Base-by-base conservation (phyloP, 2,329 filamentous ascomycete genomes). In the Penicillium vulpinum region DNA sequence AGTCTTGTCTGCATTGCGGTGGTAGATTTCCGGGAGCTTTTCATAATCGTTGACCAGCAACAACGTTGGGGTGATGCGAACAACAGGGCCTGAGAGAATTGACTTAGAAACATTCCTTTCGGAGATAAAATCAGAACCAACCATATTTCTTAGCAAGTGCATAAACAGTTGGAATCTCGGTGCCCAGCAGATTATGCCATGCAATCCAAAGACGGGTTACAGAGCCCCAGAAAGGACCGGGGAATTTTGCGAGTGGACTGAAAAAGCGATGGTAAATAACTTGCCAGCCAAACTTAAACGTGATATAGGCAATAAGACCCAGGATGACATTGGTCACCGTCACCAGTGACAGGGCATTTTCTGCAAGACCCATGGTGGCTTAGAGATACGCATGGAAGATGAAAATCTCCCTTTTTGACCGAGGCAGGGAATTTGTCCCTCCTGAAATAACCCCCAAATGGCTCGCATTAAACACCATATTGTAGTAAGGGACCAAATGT, bases 21-120 rank as follows among this genome's bases (percentile, higher is more conserved):
- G 75, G 70, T 86, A 87, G 26, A 87, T 80, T 15, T 78, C 75
- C 0, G 83, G 83, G 2, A 86, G 75, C 64, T 82, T 80, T 1
- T 75, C 80, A 0, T 83, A 77, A 62, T 83, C 81, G 64, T 70
- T 79, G 54, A 84, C 79, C 5, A 83, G 71, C 21, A 85, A 75
- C 62, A 84, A 73, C 0, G 80, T 82, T 0, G 81, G 82, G 5
- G 79, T 80, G 56, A 84, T 77, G 21, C 81, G 78, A 39, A 85
- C 73, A 16, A 84, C 78, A 0, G 80, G 81, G 18, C 81, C 81
- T 82, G 44, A 28, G 4, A 33, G n/a, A 16, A 31, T 33, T 24
- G 13, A 22, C 13, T 36, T 35, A 55, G 16, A 26, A 22, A 18
- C 2, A 31, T 28, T 11, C 26, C 18, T 28, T 21, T 26, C 15